phyloP scores from a whole-genome alignment of 73 alveolate genomes.

The Urostyla sp. region DNA sequence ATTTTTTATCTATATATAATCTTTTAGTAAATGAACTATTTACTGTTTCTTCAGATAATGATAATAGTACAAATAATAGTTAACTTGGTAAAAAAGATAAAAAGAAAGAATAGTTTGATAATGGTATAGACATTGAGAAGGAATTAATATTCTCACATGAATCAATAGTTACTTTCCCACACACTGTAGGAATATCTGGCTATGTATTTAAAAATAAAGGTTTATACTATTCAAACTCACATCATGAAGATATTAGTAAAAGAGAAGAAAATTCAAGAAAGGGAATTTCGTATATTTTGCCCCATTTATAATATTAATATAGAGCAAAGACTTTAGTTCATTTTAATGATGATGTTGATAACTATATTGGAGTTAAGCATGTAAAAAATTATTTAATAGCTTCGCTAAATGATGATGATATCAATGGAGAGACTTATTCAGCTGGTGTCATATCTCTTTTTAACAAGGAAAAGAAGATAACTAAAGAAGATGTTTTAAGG shows the following conservation, averaged over 20 bases:
- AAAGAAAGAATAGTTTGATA: neutral
- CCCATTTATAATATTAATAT: neutral
- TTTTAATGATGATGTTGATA: constrained; percentile 40
- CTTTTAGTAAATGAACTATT: constrained; percentile 27
- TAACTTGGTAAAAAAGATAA: neutral
- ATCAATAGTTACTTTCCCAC: constrained; percentile 29
- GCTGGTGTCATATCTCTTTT: constrained; percentile 13
- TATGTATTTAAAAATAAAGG: constrained; percentile 8
- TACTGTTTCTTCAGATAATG: constrained; percentile 36
- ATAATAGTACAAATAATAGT: neutral
- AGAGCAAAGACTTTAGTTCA: neutral
- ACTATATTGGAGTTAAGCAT: constrained; percentile 32
- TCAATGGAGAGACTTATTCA: neutral
- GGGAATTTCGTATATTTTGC: neutral
- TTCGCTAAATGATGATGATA: constrained; percentile 36
- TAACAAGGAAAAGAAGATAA: neutral
- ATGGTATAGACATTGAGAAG: constrained; percentile 4
- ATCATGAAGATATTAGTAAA: neutral
- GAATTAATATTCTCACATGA: constrained; percentile 30
- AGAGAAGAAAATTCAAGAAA: neutral
- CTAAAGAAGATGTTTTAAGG: constrained; percentile 12
- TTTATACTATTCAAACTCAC: neutral
- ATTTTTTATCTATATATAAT: neutral
- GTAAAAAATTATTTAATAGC: constrained; percentile 22
- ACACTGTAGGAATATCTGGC: constrained; percentile 47